Evolutionary conservation across 805 yeast genomes (phyloP), one percentile per base, ranked within the genome.

Genomic region (Monosporozyma servazzii): DNA sequence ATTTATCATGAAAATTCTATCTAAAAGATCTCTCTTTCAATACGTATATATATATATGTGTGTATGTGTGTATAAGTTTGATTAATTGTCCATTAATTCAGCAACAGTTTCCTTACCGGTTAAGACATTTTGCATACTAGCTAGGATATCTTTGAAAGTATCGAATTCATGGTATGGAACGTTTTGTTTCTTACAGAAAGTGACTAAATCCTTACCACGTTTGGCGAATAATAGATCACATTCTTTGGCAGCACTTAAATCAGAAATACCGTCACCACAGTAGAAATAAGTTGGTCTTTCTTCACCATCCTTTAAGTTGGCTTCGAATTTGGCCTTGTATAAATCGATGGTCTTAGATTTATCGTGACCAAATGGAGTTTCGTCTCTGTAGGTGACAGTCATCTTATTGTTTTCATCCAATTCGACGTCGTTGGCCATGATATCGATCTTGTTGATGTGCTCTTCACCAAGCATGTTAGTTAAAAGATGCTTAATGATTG

Each of bases 201-300:
- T 83, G 58, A 91, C 84, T 59, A 93, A 77, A 65, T 93, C 98
- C 61, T 85, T 81, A 48, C 97, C 99, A 57, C 81, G 80, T 72
- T 89, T 91, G 45, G 99, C 99, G 69, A 91, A 93, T 57, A 93
- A 72, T 58, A 91, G 74, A 68, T 93, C 91, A 41, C 99, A 89
- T 69, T 93, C 96, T 64, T 86, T 84, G 23, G 98, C 97, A 23
- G 99, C 99, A 52, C 88, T 80, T 59, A 93, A 74, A 68, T 93
- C 99, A 45, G 95, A 84, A 31, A 93, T 96, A 56, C 99, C 99
- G 67, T 93, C 99, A 53, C 99, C 99, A 63, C 96, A 87, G 74
- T 93, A 93, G 67, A 91, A 88, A 59, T 88, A 76, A 40, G 74
- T 72, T 15, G 95, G 96, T 47, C 79, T 75, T 20, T 68, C 62